Evolutionary conservation across 257 asterid species (phyloP).

Genomic region (Forsythia suspensa): DNA sequence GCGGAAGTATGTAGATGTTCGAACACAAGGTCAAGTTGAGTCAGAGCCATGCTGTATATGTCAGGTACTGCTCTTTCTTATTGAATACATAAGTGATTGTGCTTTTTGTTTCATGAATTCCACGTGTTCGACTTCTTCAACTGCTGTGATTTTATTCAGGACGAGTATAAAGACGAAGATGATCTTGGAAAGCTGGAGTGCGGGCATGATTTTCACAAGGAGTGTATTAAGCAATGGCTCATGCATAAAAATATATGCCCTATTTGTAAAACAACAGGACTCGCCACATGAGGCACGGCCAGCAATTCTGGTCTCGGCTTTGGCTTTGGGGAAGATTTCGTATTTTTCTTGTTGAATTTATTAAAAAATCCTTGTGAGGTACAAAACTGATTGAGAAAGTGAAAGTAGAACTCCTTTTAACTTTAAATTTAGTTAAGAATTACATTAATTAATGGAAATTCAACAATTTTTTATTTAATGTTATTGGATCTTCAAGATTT

Average conservation of each 20-base stretch:
- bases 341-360: not conserved
- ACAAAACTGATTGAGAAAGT: not conserved
- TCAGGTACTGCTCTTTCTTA: conserved; percentile 36
- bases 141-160: conserved; percentile 34
- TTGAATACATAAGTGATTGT: not conserved
- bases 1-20: conserved; percentile 14
- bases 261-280: conserved; percentile 60
- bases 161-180: conserved; percentile 48
- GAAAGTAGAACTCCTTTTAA: not conserved
- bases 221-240: conserved; percentile 65
- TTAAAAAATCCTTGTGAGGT: not conserved
- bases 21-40: conserved; percentile 31
- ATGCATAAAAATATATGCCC: conserved; percentile 64
- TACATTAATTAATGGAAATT: not conserved
- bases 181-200: conserved; percentile 55
- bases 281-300: conserved; percentile 29
- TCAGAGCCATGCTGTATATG: conserved; percentile 73
- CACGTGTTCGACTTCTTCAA: not conserved
- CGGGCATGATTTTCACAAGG: conserved; percentile 55
- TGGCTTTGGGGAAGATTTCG: not conserved
- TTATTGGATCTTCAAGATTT: not conserved
- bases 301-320: not conserved
- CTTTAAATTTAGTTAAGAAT: not conserved
- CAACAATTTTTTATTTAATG: not conserved
- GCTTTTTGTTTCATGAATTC: not conserved